Evolutionary conservation across 306 rosid species (phyloP), one percentile per base, ranked within the genome.

Genomic region (Geum urbanum): DNA sequence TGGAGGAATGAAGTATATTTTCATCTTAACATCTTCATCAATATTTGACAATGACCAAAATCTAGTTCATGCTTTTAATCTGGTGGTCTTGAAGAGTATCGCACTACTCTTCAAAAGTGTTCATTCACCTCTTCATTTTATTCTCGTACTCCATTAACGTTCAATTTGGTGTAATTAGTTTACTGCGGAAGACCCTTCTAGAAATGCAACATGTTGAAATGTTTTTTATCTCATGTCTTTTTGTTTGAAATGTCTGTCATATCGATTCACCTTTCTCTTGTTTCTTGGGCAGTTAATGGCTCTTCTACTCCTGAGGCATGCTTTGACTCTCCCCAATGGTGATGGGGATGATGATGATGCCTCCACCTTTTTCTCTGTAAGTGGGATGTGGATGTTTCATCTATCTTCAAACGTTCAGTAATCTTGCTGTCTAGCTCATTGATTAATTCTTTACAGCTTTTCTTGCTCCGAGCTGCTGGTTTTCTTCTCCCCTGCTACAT

Each of bases 391-490:
- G 47, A 49, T 66, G 16, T 46, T 66, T 37, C 10, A 61, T 48
- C 19, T 53, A 60, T 49, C 67, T 55, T 15, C 0, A 32, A 39
- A 43, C 44, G 49, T 35, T 74, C 22, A 49, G 9, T n/a, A 57
- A 63, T 18, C 40, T 50, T 78, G 8, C 44, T 20, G 7, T 78
- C 53, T 75, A 35, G 66, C 54, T 70, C 41, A 49, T 51, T 73
- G 47, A 74, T 79, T 57, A n/a, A 44, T 41, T 43, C 27, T 74
- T 64, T 51, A 50, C 87, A 88, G 91, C 72, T 88, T 67, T 78
- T 84, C 78, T 72, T 86, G 77, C 84, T 86, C 45, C 81, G 89
- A 9, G 84, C 87, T 63, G 90, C 82, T 82, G 88, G 89, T 48
- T 83, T 88, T 63, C 80, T 82, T 32, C 78, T 88, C 61, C 86